phyloP scores from a whole-genome alignment of 768 basidiomycete genomes.

The Amanita molliuscula region DNA sequence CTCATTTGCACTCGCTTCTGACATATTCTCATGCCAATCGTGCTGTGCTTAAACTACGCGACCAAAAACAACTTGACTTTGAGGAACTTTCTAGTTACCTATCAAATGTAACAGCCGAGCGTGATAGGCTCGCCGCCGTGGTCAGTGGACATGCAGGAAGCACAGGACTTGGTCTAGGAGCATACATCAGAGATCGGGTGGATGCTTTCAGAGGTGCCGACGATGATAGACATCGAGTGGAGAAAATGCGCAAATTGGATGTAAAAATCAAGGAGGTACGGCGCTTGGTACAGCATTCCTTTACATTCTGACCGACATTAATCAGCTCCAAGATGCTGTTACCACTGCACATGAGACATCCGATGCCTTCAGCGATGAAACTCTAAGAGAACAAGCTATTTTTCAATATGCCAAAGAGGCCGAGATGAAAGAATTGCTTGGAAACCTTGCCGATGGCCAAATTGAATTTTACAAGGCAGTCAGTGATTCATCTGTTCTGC shows the following conservation, averaged over 20 bases:
- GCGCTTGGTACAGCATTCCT: not conserved
- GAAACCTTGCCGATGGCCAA: constrained; percentile 84
- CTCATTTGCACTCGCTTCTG: constrained; percentile 85
- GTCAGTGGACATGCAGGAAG: constrained; percentile 84
- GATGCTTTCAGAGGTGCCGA: constrained; percentile 89
- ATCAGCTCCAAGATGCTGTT: constrained; percentile 91
- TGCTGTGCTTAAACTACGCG: constrained; percentile 88
- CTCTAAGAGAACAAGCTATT: constrained; percentile 78
- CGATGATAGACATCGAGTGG: constrained; percentile 86
- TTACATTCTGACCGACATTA: constrained; percentile 8
- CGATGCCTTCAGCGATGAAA: constrained; percentile 94
- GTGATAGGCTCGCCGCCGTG: constrained; percentile 85
- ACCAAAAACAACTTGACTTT: constrained; percentile 98
- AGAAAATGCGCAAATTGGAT: constrained; percentile 90
- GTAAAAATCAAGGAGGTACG: constrained; percentile 90
- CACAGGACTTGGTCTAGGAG: constrained; percentile 73
- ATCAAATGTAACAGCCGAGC: constrained; percentile 84
- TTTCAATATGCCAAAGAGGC: constrained; percentile 88
- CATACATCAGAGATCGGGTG: constrained; percentile 87
- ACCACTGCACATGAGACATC: constrained; percentile 92
- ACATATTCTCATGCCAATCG: constrained; percentile 91
- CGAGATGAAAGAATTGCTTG: constrained; percentile 96
- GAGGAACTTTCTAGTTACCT: constrained; percentile 96
- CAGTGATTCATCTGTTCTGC: constrained; percentile 11
- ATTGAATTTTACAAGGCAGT: constrained; percentile 91